These are phyloP conservation scores for Chrysoporthe deuterocubensis DNA, from an alignment of 2,329 filamentous ascomycete species.

Conservation along the genomic window DNA sequence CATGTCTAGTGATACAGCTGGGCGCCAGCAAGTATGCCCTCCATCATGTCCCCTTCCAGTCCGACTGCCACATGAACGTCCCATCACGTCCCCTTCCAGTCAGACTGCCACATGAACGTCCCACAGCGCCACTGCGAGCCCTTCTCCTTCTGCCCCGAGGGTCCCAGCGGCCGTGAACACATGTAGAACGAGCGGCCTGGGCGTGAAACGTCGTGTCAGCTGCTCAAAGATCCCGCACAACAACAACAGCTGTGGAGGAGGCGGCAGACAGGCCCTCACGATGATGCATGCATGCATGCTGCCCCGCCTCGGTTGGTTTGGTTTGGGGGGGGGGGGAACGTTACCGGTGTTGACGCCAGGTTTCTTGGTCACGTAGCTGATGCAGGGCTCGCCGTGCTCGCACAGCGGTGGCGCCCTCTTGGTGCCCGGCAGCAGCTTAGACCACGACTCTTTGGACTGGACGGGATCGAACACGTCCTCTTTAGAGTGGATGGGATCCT, in stretches of 20 bases:
- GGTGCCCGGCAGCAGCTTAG: conserved; percentile 73
- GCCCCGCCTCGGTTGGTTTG: neutral
- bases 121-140: conserved; percentile 85
- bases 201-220: neutral
- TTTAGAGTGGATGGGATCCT: too few species aligned
- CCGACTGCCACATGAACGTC: conserved; percentile 71
- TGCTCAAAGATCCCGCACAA: neutral
- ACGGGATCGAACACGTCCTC: conserved; percentile 68
- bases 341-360: conserved; percentile 78
- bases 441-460: conserved; percentile 80
- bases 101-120: conserved; percentile 71
- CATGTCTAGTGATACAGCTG: too few species aligned
- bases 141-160: conserved; percentile 81
- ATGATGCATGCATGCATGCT: neutral
- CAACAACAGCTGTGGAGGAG: neutral
- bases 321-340: conserved; percentile 35
- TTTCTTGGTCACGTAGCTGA: conserved; percentile 84
- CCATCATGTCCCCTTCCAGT: conserved; percentile 19
- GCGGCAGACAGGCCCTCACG: neutral
- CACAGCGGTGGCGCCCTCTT: conserved; percentile 72
- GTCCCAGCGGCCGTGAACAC: conserved; percentile 75
- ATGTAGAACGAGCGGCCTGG: conserved; percentile 66
- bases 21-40: neutral
- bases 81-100: conserved; percentile 33
- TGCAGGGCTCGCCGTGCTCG: conserved; percentile 87